Conservation (phyloP, 371 early-diverging fungal genomes). For the Saksenaea oblongispora region DNA sequence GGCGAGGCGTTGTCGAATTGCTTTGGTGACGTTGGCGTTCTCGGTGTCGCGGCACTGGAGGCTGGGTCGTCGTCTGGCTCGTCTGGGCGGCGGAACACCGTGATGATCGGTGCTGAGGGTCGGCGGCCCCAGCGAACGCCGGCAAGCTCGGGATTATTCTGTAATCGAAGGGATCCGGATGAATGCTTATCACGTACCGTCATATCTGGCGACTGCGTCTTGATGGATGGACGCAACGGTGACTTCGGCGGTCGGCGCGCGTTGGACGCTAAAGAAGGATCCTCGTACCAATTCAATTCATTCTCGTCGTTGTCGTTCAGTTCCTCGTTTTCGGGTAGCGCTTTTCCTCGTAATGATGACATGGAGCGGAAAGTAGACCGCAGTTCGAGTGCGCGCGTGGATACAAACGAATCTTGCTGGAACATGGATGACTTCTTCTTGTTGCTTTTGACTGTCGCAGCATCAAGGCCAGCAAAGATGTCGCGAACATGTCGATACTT, state of each 20-base stretch:
- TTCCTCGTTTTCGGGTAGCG: slow-evolving; percentile 4
- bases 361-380: neutral
- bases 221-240: slow-evolving; percentile 28
- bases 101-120: slow-evolving; percentile 15
- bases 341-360: neutral
- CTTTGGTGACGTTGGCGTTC: slow-evolving; percentile 8
- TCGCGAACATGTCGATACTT: slow-evolving; percentile 41
- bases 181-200: slow-evolving; percentile 7
- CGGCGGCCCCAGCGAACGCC: slow-evolving; percentile 10
- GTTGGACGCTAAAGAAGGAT: slow-evolving; percentile 15
- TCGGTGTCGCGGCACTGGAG: slow-evolving; percentile 9
- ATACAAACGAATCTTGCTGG: neutral
- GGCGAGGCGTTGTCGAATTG: neutral
- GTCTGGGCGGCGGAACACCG: neutral
- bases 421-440: neutral
- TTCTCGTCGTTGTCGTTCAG: slow-evolving; percentile 1
- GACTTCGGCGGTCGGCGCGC: slow-evolving; percentile 41
- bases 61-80: neutral
- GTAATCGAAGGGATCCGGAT: slow-evolving; percentile 8
- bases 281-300: slow-evolving; percentile 1
- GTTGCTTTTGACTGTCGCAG: neutral
- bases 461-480: slow-evolving; percentile 24
- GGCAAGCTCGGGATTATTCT: slow-evolving; percentile 13
- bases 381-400: neutral
- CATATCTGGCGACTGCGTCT: slow-evolving; percentile 5